Percentiles rank a stretch among this genome's conserved stretches.
These are phyloP conservation scores for Pontederia paniculata DNA, from an alignment of 176 grass and related monocot genomes.

Conservation along the genomic window DNA sequence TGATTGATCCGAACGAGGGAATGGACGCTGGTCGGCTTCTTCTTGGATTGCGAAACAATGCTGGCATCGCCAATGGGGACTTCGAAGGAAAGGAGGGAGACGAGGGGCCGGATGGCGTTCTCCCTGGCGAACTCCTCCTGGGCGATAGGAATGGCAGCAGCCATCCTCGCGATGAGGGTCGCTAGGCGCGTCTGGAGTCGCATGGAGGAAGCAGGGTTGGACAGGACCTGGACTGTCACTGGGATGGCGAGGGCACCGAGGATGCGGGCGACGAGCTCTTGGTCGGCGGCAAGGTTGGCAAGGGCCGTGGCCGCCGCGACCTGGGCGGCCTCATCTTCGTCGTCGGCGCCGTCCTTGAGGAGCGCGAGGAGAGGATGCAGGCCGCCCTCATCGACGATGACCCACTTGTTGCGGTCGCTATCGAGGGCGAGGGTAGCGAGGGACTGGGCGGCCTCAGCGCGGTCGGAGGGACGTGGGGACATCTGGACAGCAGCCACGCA, in stretches of 20 bases:
- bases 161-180: not conserved
- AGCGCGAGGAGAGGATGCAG: conserved; percentile 16
- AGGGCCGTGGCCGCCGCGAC: conserved; percentile 6
- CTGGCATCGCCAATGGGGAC: not conserved
- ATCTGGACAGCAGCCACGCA: conserved; percentile 8
- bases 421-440: conserved; percentile 16
- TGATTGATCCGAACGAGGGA: conserved; percentile 12
- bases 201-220: not conserved
- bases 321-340: not conserved
- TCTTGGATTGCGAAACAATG: not conserved
- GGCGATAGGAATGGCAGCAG: not conserved
- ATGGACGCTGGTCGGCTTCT: conserved; percentile 1
- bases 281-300: conserved; percentile 7
- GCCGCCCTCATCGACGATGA: conserved; percentile 18
- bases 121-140: conserved; percentile 14
- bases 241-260: not conserved
- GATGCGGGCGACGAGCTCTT: not conserved
- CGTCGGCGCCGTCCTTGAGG: not conserved
- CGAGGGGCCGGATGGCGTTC: conserved; percentile 6
- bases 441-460: conserved; percentile 16
- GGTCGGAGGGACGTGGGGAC: not conserved
- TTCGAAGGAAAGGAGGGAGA: conserved; percentile 10
- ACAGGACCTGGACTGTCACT: not conserved
- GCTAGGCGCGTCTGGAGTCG: conserved; percentile 8
- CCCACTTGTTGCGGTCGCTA: conserved; percentile 7